phyloP scores from a whole-genome alignment of 106 monocot genomes.

The Allium cepa region DNA sequence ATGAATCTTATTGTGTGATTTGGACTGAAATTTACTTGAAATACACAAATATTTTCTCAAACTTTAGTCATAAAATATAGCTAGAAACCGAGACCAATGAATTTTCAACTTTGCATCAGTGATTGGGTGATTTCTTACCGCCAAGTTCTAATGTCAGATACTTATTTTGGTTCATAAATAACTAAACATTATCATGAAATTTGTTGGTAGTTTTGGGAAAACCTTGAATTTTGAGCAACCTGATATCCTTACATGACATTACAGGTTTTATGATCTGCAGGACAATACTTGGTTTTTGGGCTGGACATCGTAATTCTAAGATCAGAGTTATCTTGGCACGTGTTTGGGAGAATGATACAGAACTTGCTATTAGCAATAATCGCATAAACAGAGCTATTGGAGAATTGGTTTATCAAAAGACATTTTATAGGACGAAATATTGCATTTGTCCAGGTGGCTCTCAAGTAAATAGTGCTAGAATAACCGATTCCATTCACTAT shows the following conservation, averaged over 20 bases:
- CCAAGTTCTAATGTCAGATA: background rate
- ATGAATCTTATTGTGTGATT: no score
- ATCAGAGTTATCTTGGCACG: slow-evolving; percentile 95
- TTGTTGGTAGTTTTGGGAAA: slow-evolving; percentile 15
- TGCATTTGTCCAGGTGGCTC: slow-evolving; percentile 99
- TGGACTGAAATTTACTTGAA: no score
- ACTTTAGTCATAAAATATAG: no score
- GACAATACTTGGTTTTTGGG: slow-evolving; percentile 96
- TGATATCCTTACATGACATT: background rate
- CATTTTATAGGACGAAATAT: slow-evolving; percentile 79
- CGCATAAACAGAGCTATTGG: slow-evolving; percentile 85
- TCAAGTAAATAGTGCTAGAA: slow-evolving; percentile 95
- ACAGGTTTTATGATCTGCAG: slow-evolving; percentile 27
- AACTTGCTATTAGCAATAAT: slow-evolving; percentile 95
- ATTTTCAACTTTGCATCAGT: background rate
- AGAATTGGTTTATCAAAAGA: slow-evolving; percentile 82
- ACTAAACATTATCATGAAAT: background rate
- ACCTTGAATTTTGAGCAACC: background rate
- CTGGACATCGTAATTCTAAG: slow-evolving; percentile 92
- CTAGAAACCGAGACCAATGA: no score
- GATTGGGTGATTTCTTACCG: background rate
- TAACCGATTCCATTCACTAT: slow-evolving; percentile 95
- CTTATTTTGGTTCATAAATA: background rate
- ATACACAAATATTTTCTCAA: no score
- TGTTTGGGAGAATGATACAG: slow-evolving; percentile 95